Evolutionary conservation across 176 grass and related monocot genomes (phyloP).

Genomic region (Oryza meridionalis): DNA sequence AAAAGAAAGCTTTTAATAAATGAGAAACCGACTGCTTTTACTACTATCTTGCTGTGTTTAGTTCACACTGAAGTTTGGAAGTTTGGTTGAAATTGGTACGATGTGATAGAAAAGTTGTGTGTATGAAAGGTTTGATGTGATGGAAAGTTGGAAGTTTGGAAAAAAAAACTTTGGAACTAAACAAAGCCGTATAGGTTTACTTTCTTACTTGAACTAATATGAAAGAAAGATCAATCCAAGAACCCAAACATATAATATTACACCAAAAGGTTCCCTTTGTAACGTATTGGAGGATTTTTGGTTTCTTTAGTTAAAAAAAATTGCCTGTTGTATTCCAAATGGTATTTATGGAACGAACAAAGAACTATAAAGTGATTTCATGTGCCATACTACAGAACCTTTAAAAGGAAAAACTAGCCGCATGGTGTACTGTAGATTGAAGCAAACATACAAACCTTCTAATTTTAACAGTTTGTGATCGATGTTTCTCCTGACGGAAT

Average conservation of each 20-base stretch:
- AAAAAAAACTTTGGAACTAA: too few relatives aligned
- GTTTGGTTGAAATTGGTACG: too few relatives aligned
- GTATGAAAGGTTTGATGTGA: too few relatives aligned
- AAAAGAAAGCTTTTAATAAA: neutral
- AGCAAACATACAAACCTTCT: conserved; percentile 49
- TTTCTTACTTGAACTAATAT: neutral
- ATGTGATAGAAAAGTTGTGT: too few relatives aligned
- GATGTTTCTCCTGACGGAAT: conserved; percentile 77
- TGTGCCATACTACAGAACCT: neutral
- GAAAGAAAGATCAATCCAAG: neutral
- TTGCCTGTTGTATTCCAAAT: neutral
- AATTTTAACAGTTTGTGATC: conserved; percentile 64
- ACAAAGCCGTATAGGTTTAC: too few relatives aligned
- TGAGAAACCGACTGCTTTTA: neutral
- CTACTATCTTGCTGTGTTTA: too few relatives aligned
- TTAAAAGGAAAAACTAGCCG: neutral
- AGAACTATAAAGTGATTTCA: neutral
- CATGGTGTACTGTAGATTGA: neutral
- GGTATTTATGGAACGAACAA: neutral
- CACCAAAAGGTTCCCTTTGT: neutral
- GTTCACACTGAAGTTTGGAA: too few relatives aligned
- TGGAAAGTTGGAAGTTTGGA: too few relatives aligned
- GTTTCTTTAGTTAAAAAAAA: neutral
- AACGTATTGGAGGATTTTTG: neutral
- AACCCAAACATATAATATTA: neutral